Percentiles rank a stretch among this genome's conserved stretches.
Conservation (phyloP, 352 stramenopile genomes). For the Phytophthora pluvialis region DNA sequence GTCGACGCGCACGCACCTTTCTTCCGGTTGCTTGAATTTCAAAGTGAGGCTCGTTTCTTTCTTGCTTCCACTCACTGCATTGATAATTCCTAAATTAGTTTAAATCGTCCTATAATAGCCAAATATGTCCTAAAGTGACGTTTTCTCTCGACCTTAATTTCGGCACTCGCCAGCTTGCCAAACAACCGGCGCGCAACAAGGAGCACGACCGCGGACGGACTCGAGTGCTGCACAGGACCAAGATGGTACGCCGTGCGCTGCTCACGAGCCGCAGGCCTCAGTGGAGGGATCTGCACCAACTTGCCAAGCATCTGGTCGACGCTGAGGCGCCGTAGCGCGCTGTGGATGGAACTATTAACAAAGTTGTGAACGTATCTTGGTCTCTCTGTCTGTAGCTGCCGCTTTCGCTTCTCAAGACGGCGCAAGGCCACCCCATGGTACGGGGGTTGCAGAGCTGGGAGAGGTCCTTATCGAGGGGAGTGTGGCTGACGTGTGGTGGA, state of each 20-base stretch:
- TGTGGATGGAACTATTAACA: slow-evolving; percentile 14
- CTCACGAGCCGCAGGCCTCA: background rate
- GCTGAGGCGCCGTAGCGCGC: background rate
- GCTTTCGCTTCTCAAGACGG: slow-evolving; percentile 96
- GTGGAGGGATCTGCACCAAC: background rate
- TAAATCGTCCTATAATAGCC: background rate
- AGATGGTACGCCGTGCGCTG: slow-evolving; percentile 31
- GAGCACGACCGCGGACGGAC: slow-evolving; percentile 5
- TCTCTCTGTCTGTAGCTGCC: slow-evolving; percentile 82
- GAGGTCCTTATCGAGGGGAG: background rate
- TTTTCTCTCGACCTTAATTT: slow-evolving; percentile 23
- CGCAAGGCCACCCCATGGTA: slow-evolving; percentile 94
- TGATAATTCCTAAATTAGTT: background rate
- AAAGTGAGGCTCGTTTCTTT: slow-evolving; percentile 33
- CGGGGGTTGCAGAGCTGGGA: background rate
- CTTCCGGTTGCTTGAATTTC: slow-evolving; percentile 27
- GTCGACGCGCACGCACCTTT: slow-evolving; percentile 13
- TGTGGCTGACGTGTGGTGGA: slow-evolving; percentile 1
- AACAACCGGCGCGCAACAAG: slow-evolving; percentile 8
- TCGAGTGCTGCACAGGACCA: slow-evolving; percentile 13
- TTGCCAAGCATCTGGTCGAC: background rate
- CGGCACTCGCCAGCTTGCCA: slow-evolving; percentile 20
- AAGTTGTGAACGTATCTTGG: slow-evolving; percentile 27
- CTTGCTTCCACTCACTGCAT: background rate
- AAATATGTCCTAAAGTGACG: background rate